A percentile compares a stretch with the other conserved stretches of the same genome.
phyloP scores from a whole-genome alignment of 306 rosid species.

The Oxytropis ochrocephala region DNA sequence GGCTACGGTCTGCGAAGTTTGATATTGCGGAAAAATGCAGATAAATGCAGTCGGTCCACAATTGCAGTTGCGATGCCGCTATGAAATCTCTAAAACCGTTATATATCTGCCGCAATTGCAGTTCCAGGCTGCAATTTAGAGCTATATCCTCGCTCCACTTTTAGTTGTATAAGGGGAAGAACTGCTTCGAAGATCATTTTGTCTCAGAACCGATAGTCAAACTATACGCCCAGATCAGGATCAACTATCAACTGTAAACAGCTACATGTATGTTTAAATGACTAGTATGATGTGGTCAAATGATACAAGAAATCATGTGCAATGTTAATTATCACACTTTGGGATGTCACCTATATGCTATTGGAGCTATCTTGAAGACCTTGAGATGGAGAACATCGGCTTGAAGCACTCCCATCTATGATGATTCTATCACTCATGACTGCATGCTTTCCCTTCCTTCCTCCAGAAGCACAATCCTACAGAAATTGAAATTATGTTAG shows the following conservation, averaged over 20 bases:
- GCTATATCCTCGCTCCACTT: not conserved
- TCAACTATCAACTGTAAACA: not conserved
- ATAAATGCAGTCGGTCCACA: no score
- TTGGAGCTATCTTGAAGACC: slow-evolving; percentile 74
- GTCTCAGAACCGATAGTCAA: slow-evolving; percentile 2
- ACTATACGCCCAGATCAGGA: not conserved
- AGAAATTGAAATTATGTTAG: slow-evolving; percentile 4
- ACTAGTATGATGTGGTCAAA: slow-evolving; percentile 3
- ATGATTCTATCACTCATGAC: slow-evolving; percentile 42
- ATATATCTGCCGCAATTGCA: no score
- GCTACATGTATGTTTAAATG: not conserved
- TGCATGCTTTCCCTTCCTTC: slow-evolving; percentile 62
- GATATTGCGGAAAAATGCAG: no score
- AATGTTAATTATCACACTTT: slow-evolving; percentile 38
- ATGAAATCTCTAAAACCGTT: no score
- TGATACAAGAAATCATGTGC: slow-evolving; percentile 2
- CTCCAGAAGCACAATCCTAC: slow-evolving; percentile 54
- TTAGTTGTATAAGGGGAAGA: slow-evolving; percentile 7
- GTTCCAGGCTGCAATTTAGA: no score
- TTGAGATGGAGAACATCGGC: slow-evolving; percentile 60
- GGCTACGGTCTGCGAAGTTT: no score
- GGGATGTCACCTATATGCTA: slow-evolving; percentile 57
- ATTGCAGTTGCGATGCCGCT: no score
- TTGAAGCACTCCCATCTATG: slow-evolving; percentile 57
- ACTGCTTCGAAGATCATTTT: slow-evolving; percentile 17